phyloP scores from a whole-genome alignment of 2,329 filamentous ascomycete species.

The Byssoonygena ceratinophila region DNA sequence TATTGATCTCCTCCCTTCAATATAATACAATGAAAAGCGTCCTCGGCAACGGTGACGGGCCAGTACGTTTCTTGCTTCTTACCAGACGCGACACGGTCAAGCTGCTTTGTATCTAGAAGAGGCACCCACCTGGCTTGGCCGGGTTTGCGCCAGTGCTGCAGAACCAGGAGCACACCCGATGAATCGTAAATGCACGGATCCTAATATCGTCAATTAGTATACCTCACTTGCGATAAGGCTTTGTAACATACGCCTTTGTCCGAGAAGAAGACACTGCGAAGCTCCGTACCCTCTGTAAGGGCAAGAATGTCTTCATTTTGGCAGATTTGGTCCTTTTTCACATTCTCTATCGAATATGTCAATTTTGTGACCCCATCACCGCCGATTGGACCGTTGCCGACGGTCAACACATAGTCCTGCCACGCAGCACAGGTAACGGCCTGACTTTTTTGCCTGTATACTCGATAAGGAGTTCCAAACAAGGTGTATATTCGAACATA shows the following conservation, averaged over 20 bases:
- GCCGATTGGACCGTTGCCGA: constrained; percentile 81
- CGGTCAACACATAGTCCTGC: constrained; percentile 90
- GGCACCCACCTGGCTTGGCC: constrained; percentile 86
- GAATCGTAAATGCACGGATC: constrained; percentile 96
- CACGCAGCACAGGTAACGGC: constrained; percentile 89
- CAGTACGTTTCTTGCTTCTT: constrained; percentile 86
- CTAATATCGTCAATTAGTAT: constrained; percentile 34
- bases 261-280: constrained; percentile 84
- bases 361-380: constrained; percentile 68
- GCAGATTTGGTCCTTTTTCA: constrained; percentile 85
- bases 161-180: constrained; percentile 73
- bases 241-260: constrained; percentile 57
- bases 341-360: constrained; percentile 85
- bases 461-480: constrained; percentile 76
- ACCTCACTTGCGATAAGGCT: neutral
- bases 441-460: constrained; percentile 88
- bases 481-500: constrained; percentile 90
- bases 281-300: constrained; percentile 58
- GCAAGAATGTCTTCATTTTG: constrained; percentile 90
- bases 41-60: constrained; percentile 82
- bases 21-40: constrained; percentile 97
- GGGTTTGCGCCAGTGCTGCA: constrained; percentile 80
- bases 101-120: constrained; percentile 74
- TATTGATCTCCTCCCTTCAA: constrained; percentile 90
- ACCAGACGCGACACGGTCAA: constrained; percentile 72